These are phyloP conservation scores for Extremus antarcticus DNA, from an alignment of 495 filamentous ascomycete species.

Conservation along the genomic window DNA sequence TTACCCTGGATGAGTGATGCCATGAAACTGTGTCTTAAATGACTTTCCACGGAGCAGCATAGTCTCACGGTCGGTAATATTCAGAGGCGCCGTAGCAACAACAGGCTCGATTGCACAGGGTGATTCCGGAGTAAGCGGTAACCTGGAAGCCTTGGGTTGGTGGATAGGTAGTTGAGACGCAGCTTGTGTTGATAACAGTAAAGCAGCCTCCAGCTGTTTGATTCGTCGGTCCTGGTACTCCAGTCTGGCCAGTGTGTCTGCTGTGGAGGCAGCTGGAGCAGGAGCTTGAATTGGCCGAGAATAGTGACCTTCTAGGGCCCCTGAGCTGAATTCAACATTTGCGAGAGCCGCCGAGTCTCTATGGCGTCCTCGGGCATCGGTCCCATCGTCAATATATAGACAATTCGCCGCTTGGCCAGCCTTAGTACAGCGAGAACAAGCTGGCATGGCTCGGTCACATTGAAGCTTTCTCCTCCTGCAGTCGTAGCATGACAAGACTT, in stretches of 20 bases:
- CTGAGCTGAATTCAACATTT: background rate
- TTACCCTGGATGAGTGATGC: conserved; percentile 7
- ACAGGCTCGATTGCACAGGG: background rate
- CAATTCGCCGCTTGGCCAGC: conserved; percentile 16
- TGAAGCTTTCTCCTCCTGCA: conserved; percentile 21
- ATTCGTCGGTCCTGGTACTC: conserved; percentile 18
- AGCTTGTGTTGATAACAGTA: background rate
- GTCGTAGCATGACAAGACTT: conserved; percentile 21
- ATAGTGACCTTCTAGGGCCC: conserved; percentile 3
- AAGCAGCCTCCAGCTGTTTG: conserved; percentile 13
- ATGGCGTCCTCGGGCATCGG: background rate
- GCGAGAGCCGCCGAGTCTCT: background rate
- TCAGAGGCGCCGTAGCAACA: background rate
- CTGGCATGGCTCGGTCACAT: conserved; percentile 20
- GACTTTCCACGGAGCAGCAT: conserved; percentile 14
- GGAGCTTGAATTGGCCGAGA: conserved; percentile 4
- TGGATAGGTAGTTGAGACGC: background rate
- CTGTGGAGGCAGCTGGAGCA: background rate
- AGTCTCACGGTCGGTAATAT: conserved; percentile 9
- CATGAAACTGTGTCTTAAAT: conserved; percentile 21
- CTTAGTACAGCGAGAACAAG: conserved; percentile 19
- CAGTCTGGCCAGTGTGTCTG: conserved; percentile 10
- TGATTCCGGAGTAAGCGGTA: conserved; percentile 17
- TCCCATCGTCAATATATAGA: conserved; percentile 13
- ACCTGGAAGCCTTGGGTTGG: background rate